Conservation (phyloP, 371 early-diverging fungal species). For the Dichotomocladium elegans region DNA sequence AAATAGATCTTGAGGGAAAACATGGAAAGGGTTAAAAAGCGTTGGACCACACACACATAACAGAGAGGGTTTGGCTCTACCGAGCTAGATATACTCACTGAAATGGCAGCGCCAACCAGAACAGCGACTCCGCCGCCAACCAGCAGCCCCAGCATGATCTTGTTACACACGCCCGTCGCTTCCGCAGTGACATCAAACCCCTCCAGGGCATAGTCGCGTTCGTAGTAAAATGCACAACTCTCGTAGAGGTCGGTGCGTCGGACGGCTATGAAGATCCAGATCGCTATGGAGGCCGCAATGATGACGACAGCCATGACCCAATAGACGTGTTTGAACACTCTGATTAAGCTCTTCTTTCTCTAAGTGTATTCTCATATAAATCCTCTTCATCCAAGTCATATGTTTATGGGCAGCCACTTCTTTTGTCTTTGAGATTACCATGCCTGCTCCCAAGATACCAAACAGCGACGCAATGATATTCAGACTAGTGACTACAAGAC, state of each 20-base stretch:
- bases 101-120: conserved; percentile 17
- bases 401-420: conserved; percentile 13
- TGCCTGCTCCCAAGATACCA: conserved; percentile 6
- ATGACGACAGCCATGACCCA: conserved; percentile 23
- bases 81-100: conserved; percentile 8
- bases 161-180: conserved; percentile 8
- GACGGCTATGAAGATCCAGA: conserved; percentile 21
- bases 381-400: too few relatives aligned
- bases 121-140: conserved; percentile 18
- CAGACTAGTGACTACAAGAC: not conserved
- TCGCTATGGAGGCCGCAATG: conserved; percentile 13
- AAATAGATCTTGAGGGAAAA: conserved; percentile 14
- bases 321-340: conserved; percentile 19
- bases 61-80: not conserved
- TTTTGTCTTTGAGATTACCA: conserved; percentile 10
- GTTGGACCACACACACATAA: not conserved
- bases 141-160: conserved; percentile 3
- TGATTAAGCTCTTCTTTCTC: conserved; percentile 23
- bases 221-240: conserved; percentile 25
- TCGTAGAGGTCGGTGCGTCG: conserved; percentile 5
- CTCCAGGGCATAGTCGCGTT: conserved; percentile 48
- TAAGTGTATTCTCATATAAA: conserved; percentile 20
- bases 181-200: not conserved
- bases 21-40: not conserved
- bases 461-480: not conserved